Conservation (phyloP, 805 yeast species). For the Barnettozyma botsteinii region DNA sequence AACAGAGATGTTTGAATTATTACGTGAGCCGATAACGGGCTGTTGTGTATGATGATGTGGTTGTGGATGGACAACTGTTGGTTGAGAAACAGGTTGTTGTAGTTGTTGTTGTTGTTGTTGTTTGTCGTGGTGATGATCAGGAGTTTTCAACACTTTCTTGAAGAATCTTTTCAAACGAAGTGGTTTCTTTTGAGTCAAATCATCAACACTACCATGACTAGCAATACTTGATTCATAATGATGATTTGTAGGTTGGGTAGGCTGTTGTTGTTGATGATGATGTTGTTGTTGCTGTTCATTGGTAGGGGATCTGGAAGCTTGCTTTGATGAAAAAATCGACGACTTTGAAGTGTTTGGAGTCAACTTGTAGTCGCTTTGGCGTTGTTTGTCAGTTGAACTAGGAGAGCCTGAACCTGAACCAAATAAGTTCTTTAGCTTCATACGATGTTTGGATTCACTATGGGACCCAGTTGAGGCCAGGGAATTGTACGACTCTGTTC, state of each 20-base stretch:
- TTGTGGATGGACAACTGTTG: conserved; percentile 10
- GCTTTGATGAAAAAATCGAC: conserved; percentile 20
- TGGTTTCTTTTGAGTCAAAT: conserved; percentile 15
- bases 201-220: conserved; percentile 2
- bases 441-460: conserved; percentile 6
- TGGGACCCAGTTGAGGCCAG: conserved; percentile 7
- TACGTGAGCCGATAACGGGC: background rate
- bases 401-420: conserved; percentile 3
- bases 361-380: conserved; percentile 5
- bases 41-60: conserved; percentile 3
- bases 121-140: conserved; percentile 9
- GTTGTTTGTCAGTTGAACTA: background rate
- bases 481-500: conserved; percentile 7
- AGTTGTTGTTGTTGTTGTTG: background rate
- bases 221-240: conserved; percentile 3
- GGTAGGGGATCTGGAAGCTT: conserved; percentile 21
- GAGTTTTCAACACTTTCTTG: conserved; percentile 34
- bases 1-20: background rate
- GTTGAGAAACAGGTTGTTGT: background rate
- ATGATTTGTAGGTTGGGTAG: conserved; percentile 2
- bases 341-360: conserved; percentile 25
- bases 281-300: conserved; percentile 13
- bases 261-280: conserved; percentile 8
- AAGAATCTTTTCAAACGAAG: conserved; percentile 43
- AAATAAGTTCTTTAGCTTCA: conserved; percentile 8